These are phyloP conservation scores for Ampelocalamus luodianensis DNA, from an alignment of 176 grass and related monocot species.

Conservation along the genomic window DNA sequence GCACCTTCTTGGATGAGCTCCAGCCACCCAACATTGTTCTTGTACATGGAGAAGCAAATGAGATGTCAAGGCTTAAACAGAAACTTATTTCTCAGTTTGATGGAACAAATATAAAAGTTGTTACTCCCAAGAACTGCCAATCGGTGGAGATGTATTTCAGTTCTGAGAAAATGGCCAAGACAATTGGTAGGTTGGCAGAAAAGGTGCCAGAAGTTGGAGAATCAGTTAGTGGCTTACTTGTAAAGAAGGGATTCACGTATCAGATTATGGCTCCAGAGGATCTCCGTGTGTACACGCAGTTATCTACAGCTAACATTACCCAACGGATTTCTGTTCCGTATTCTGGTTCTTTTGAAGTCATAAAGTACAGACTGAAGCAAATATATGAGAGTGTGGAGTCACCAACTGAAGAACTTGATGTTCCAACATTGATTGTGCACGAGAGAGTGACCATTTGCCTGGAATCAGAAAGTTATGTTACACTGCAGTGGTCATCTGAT, in stretches of 20 bases:
- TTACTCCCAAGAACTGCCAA: constrained; percentile 91
- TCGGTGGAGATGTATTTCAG: constrained; percentile 86
- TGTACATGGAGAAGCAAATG: constrained; percentile 93
- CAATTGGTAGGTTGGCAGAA: constrained; percentile 80
- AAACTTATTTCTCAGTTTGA: constrained; percentile 82
- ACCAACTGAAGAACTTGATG: constrained; percentile 61
- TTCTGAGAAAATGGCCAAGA: constrained; percentile 96
- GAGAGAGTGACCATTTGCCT: constrained; percentile 66
- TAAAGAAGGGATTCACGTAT: constrained; percentile 95
- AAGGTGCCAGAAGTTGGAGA: constrained; percentile 73
- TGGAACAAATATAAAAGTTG: constrained; percentile 75
- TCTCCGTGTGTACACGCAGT: constrained; percentile 81
- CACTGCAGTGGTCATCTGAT: constrained; percentile 82
- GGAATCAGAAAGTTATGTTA: constrained; percentile 82
- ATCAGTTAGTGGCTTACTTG: constrained; percentile 69
- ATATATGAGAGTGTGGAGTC: constrained; percentile 90
- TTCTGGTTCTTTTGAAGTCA: constrained; percentile 79
- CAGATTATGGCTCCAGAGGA: constrained; percentile 96
- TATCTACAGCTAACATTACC: constrained; percentile 86
- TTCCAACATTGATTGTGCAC: constrained; percentile 69
- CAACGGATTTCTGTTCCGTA: constrained; percentile 80
- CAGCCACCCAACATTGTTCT: constrained; percentile 89
- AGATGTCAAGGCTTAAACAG: constrained; percentile 94
- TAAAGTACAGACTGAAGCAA: constrained; percentile 87
- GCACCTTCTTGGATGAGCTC: constrained; percentile 81